phyloP scores from a whole-genome alignment of 2,329 filamentous ascomycete genomes.

The Tolypocladium capitatum region DNA sequence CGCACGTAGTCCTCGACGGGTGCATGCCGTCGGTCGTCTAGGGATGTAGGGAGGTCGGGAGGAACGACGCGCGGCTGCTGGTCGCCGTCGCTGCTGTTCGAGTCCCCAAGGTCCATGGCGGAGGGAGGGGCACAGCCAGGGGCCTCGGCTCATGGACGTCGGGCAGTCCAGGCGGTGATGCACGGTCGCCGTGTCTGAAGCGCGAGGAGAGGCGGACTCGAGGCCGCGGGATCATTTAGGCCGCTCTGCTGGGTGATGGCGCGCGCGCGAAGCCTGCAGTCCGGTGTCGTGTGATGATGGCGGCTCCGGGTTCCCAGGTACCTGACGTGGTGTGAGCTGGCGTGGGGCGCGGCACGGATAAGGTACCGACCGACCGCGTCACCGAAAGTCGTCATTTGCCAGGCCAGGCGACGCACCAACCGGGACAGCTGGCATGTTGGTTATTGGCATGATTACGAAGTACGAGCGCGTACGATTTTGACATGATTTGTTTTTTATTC shows the following conservation, averaged over 20 bases:
- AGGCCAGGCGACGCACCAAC: neutral
- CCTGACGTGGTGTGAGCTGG: neutral
- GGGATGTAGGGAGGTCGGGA: conserved; percentile 74
- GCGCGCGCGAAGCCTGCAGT: neutral
- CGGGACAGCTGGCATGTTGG: too few relatives aligned
- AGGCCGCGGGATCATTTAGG: neutral
- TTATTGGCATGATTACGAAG: too few relatives aligned
- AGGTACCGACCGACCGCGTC: neutral
- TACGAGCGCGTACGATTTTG: too few relatives aligned
- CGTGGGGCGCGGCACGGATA: neutral
- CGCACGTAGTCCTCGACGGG: conserved; percentile 48
- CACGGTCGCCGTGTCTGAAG: neutral
- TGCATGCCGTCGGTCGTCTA: conserved; percentile 71
- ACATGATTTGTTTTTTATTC: neutral
- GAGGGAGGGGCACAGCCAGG: conserved; percentile 24
- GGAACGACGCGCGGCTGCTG: conserved; percentile 48
- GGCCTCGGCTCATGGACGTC: conserved; percentile 19
- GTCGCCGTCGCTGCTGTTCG: conserved; percentile 22
- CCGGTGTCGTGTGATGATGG: neutral
- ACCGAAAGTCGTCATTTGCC: neutral
- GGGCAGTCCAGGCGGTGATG: conserved; percentile 1
- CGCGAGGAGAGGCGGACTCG: neutral
- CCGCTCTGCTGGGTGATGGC: neutral
- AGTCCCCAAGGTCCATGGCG: conserved; percentile 47
- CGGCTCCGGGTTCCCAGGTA: neutral